Conservation (phyloP, 495 filamentous ascomycete species). For the Neurospora sp. region DNA sequence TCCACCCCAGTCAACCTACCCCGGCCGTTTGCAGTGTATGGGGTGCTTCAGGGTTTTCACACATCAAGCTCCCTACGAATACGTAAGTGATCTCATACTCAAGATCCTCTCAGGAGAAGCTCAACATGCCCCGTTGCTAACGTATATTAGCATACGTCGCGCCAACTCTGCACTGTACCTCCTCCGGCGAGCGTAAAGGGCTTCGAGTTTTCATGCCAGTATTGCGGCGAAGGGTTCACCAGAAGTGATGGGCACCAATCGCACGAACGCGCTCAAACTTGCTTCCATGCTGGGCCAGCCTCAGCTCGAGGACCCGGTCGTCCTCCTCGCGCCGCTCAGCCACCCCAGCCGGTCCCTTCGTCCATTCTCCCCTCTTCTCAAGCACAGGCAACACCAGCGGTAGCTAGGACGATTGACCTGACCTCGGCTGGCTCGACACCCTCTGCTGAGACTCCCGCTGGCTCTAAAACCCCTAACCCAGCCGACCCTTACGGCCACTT, state of each 20-base stretch:
- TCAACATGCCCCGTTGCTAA: background rate
- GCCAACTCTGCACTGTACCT: constrained; percentile 26
- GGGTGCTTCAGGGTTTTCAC: constrained; percentile 32
- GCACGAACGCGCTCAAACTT: background rate
- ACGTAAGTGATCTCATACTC: constrained; percentile 22
- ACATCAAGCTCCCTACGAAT: constrained; percentile 21
- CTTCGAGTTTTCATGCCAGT: constrained; percentile 23
- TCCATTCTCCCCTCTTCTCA: background rate
- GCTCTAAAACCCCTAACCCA: constrained; percentile 6
- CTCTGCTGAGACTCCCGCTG: constrained; percentile 1
- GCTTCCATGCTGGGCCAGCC: background rate
- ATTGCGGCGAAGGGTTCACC: constrained; percentile 33
- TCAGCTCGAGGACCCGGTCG: constrained; percentile 10
- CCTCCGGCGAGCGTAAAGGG: constrained; percentile 16
- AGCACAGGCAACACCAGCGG: background rate
- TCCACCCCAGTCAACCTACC: background rate
- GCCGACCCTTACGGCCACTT: constrained; percentile 33
- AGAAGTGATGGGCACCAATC: constrained; percentile 19
- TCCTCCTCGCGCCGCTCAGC: constrained; percentile 2
- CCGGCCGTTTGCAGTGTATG: constrained; percentile 21
- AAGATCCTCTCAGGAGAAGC: background rate
- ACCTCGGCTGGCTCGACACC: background rate
- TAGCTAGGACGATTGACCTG: background rate
- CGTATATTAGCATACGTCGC: constrained; percentile 26
- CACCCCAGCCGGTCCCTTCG: constrained; percentile 4